phyloP scores from a whole-genome alignment of 1,284 basidiomycete species.

The Peniophora sp. region DNA sequence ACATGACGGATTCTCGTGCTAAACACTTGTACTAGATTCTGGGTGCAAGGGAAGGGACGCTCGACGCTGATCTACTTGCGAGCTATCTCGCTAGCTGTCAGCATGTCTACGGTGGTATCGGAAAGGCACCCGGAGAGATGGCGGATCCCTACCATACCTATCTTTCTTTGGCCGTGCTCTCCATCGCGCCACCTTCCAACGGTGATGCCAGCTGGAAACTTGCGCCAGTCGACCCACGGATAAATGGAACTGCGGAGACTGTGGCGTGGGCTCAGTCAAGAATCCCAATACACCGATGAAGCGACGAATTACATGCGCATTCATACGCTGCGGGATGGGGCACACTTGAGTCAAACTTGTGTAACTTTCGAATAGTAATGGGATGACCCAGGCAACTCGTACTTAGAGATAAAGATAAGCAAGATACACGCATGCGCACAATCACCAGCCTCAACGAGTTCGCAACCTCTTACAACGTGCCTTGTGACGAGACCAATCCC shows the following conservation, averaged over 20 bases:
- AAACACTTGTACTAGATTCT: constrained; percentile 44
- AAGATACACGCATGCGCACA: too few species aligned
- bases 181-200: constrained; percentile 47
- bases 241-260: constrained; percentile 64
- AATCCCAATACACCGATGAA: constrained; percentile 21
- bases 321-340: too few species aligned
- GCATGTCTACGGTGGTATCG: constrained; percentile 79
- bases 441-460: too few species aligned
- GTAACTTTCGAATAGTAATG: too few species aligned
- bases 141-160: constrained; percentile 94
- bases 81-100: constrained; percentile 70
- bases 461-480: too few species aligned
- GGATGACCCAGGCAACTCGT: too few species aligned
- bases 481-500: too few species aligned
- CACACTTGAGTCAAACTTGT: too few species aligned
- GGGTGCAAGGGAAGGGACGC: constrained; percentile 37
- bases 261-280: constrained; percentile 54
- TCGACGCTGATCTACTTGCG: constrained; percentile 49
- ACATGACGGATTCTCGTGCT: background rate
- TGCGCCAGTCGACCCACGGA: constrained; percentile 50
- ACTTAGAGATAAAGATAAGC: too few species aligned
- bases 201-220: constrained; percentile 46
- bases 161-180: constrained; percentile 74
- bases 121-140: constrained; percentile 70
- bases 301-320: too few species aligned